Base-by-base conservation (phyloP, 805 yeast species). In the Kazachstania taianensis region DNA sequence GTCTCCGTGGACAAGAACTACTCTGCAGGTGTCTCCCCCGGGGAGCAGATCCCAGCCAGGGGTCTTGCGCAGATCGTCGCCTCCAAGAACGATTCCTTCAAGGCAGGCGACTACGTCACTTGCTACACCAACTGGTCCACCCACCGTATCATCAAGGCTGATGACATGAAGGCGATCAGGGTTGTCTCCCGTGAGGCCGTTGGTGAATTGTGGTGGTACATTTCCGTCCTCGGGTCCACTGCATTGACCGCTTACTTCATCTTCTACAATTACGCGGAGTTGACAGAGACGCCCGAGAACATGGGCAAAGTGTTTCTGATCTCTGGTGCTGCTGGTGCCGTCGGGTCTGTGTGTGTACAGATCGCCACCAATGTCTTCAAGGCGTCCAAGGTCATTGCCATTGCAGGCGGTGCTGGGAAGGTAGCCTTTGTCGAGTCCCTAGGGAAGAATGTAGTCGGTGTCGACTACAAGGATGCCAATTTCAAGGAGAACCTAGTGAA, bases 301-400 rank as follows among this genome's bases (percentile, higher is more conserved):
- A 60, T 54, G 20, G 62, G 57, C 19, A 74, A 75, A 47, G 61
- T 66, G 6, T 62, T 72, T 44, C 56, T 75, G 30, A 61, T 78
- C 30, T 70, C 78, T 14, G 83, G 81, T 39, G 84, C 84, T 10
- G 69, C 78, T 6, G 85, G 85, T 41, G 81, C 82, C n/a, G 78
- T 78, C n/a, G 84, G 84, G 10, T 66, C 73, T 18, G 57, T 67
- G 32, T 70, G 64, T 32, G 70, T 75, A 15, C 82, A 76, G 52
- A 50, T 78, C 9, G 77, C 81, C 28, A 61, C 72, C 41, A 58
- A 67, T 27, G 54, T 71, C 8, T 63, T 69, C 50, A 69, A 70
- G 25, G 78, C 78, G 20, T 56, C 65, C 29, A 69, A 64, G 44
- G 76, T 78, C 18, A 65, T 75, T 49, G 83, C 78, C 29, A 67